phyloP scores from a whole-genome alignment of 2,329 filamentous ascomycete species.

The Lecanosticta acicola region DNA sequence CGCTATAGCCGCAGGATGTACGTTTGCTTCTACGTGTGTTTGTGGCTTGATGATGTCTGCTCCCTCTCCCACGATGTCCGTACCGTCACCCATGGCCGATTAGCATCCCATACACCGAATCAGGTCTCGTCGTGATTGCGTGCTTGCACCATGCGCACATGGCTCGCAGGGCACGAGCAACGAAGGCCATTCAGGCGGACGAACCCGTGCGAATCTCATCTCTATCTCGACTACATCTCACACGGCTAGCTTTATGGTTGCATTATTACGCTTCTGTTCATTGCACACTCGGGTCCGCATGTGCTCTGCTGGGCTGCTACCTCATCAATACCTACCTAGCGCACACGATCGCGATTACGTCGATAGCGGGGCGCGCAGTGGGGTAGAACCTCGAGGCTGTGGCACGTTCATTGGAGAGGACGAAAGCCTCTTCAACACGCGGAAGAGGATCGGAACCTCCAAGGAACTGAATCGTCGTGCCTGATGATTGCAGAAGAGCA shows the following conservation, averaged over 20 bases:
- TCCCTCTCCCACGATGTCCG: background rate
- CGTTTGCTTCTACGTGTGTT: background rate
- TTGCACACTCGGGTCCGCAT: no score
- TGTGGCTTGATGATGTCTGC: background rate
- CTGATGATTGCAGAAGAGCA: no score
- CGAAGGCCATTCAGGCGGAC: background rate
- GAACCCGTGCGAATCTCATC: background rate
- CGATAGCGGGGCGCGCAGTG: background rate
- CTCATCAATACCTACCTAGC: no score
- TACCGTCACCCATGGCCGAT: background rate
- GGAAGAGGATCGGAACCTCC: no score
- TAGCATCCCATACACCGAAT: background rate
- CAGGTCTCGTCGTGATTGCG: background rate
- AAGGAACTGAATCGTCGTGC: no score
- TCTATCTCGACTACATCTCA: background rate
- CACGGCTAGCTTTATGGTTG: no score
- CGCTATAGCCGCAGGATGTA: background rate
- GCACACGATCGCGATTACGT: background rate
- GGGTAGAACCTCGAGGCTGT: background rate
- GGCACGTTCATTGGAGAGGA: background rate
- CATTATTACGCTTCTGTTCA: no score
- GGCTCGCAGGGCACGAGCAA: background rate
- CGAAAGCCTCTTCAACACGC: no score
- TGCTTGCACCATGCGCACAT: background rate
- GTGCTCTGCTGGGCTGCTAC: no score